These are phyloP conservation scores for Trichocladium antarcticum DNA, from an alignment of 495 filamentous ascomycete genomes.

Conservation along the genomic window DNA sequence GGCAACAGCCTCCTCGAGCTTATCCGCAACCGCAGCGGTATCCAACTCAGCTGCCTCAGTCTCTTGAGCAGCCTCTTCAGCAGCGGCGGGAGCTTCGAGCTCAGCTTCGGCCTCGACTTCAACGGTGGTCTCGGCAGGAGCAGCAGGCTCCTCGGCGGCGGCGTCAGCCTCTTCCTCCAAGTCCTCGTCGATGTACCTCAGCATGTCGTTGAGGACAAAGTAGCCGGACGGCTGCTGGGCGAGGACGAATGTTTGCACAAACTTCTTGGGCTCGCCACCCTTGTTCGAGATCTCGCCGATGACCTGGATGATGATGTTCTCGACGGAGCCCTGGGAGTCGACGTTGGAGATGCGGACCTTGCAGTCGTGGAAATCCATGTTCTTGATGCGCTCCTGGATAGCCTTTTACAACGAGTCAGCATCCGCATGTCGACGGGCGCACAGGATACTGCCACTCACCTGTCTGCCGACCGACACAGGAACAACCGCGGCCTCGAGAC, in stretches of 20 bases:
- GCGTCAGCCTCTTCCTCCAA: constrained; percentile 46
- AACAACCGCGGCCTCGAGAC: constrained; percentile 75
- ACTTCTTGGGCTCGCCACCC: constrained; percentile 78
- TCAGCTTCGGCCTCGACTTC: constrained; percentile 34
- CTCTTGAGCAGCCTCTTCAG: constrained; percentile 32
- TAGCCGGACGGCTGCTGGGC: constrained; percentile 94
- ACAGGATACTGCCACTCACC: constrained; percentile 43
- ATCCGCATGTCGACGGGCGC: neutral
- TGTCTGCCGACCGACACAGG: constrained; percentile 72
- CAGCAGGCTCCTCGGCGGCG: constrained; percentile 27
- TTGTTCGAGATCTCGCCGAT: constrained; percentile 98
- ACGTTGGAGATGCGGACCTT: constrained; percentile 98
- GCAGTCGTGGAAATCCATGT: constrained; percentile 89
- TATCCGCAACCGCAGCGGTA: constrained; percentile 38
- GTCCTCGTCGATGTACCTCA: constrained; percentile 82
- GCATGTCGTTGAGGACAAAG: constrained; percentile 96
- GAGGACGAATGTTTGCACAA: constrained; percentile 95
- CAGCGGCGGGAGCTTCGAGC: constrained; percentile 7
- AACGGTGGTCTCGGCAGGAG: constrained; percentile 35
- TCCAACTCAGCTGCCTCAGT: constrained; percentile 41
- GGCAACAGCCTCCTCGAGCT: constrained; percentile 37
- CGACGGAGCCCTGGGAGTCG: constrained; percentile 83
- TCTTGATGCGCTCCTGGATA: constrained; percentile 87
- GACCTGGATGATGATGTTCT: constrained; percentile 91
- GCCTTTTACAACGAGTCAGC: constrained; percentile 41